Evolutionary conservation across 371 early-diverging fungal genomes (phyloP).

Genomic region (Smittium culicis): DNA sequence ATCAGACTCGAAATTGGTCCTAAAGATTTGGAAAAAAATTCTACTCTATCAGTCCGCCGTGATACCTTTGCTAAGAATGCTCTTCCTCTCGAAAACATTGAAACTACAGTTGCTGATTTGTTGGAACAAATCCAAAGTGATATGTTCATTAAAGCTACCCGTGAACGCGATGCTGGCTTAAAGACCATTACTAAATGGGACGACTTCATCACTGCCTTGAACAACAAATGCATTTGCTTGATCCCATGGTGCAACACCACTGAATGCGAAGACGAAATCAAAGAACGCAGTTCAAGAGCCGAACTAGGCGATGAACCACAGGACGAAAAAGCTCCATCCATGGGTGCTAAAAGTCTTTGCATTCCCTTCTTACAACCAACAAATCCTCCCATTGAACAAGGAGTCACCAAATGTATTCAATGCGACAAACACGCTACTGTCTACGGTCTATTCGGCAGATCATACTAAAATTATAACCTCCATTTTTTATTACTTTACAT

Average conservation of each 20-base stretch:
- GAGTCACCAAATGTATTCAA: constrained; percentile 68
- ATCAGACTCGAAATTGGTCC: constrained; percentile 97
- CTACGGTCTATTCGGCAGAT: constrained; percentile 80
- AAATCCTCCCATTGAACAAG: constrained; percentile 55
- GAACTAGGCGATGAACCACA: constrained; percentile 56
- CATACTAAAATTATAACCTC: no score
- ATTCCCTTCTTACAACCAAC: constrained; percentile 90
- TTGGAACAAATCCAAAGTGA: constrained; percentile 81
- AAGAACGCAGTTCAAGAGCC: constrained; percentile 73
- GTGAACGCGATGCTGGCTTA: constrained; percentile 60
- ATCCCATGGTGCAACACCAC: constrained; percentile 95
- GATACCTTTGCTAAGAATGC: constrained; percentile 60
- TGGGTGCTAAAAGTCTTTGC: constrained; percentile 99
- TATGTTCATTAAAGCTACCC: constrained; percentile 84
- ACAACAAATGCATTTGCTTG: constrained; percentile 75
- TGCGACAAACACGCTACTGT: constrained; percentile 70
- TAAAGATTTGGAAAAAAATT: constrained; percentile 78
- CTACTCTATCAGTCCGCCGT: constrained; percentile 76
- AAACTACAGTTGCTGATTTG: constrained; percentile 40
- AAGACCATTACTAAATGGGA: constrained; percentile 71
- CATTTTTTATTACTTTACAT: no score
- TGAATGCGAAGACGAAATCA: constrained; percentile 94
- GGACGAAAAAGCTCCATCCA: constrained; percentile 91
- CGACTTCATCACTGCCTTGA: constrained; percentile 81
- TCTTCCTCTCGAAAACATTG: constrained; percentile 50